These are phyloP conservation scores for Pseudogymnoascus sp. DNA, from an alignment of 2,329 filamentous ascomycete species.

Conservation along the genomic window DNA sequence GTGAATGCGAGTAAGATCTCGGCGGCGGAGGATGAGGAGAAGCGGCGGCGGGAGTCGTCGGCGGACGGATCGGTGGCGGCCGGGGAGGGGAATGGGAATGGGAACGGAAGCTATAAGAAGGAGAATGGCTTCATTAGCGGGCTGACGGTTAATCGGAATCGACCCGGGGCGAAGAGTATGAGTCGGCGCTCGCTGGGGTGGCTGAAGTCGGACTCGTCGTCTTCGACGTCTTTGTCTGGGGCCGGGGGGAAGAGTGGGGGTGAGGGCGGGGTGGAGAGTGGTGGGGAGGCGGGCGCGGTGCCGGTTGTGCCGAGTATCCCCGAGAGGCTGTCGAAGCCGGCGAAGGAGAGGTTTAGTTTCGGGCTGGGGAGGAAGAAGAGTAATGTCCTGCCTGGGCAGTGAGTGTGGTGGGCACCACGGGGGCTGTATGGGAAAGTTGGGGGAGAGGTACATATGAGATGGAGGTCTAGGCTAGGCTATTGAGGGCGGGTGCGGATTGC, in stretches of 20 bases:
- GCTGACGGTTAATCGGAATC: slow-evolving; percentile 40
- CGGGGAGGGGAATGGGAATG: background rate
- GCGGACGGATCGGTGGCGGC: background rate
- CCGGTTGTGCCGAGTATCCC: slow-evolving; percentile 21
- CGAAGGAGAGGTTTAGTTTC: slow-evolving; percentile 59
- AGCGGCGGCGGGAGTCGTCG: slow-evolving; percentile 44
- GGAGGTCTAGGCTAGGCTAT: no score
- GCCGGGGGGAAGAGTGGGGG: background rate
- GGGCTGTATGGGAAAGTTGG: no score
- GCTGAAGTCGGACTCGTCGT: background rate
- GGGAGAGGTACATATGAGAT: background rate
- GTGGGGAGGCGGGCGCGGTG: slow-evolving; percentile 19
- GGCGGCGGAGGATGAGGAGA: slow-evolving; percentile 48
- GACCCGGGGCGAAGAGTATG: slow-evolving; percentile 69
- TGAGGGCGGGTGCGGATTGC: no score
- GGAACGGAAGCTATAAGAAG: slow-evolving; percentile 13
- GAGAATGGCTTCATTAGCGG: slow-evolving; percentile 42
- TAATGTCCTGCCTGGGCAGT: slow-evolving; percentile 28
- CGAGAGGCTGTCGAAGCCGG: slow-evolving; percentile 38
- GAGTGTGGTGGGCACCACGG: no score
- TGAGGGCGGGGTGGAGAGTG: slow-evolving; percentile 17
- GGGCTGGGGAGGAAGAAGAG: slow-evolving; percentile 65
- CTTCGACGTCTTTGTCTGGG: no score
- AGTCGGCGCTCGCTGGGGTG: slow-evolving; percentile 67
- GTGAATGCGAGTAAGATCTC: slow-evolving; percentile 45